phyloP scores from a whole-genome alignment of 192 early-diverging fungal genomes.

The Gonapodya sp. region DNA sequence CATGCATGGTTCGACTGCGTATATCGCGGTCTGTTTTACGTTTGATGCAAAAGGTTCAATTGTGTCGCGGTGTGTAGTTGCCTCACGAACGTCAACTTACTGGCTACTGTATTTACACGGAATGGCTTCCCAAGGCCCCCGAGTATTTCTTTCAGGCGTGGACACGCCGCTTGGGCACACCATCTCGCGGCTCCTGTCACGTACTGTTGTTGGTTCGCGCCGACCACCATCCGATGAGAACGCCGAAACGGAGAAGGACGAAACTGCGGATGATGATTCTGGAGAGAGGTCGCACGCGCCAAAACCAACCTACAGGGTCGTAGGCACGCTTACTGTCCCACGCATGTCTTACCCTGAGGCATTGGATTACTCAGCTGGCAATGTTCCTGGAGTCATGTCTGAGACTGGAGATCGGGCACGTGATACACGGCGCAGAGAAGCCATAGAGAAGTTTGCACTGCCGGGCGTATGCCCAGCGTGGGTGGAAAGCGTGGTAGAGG shows the following conservation, averaged over 20 bases:
- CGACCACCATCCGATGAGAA: conserved; percentile 18
- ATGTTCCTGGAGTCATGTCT: conserved; percentile 29
- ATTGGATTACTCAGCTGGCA: conserved; percentile 2
- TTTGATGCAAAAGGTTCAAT: too few species aligned
- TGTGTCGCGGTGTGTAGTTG: too few species aligned
- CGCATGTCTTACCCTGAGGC: conserved; percentile 7
- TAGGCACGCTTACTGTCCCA: conserved; percentile 28
- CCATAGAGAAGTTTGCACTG: conserved; percentile 45
- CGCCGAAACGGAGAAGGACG: conserved; percentile 21
- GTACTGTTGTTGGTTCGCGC: conserved; percentile 33
- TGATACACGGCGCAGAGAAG: conserved; percentile 34
- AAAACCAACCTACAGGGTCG: conserved; percentile 33
- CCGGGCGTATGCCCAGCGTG: conserved; percentile 29
- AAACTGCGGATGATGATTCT: conserved; percentile 25
- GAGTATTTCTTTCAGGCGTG: conserved; percentile 39
- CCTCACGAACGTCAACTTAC: too few species aligned
- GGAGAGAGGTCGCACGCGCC: conserved; percentile 1
- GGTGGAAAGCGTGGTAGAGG: conserved; percentile 31
- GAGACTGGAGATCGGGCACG: conserved; percentile 47
- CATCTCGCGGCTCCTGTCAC: conserved; percentile 33
- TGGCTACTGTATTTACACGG: too few species aligned
- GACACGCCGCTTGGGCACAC: conserved; percentile 46
- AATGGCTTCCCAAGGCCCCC: too few species aligned
- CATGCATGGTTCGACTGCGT: too few species aligned
- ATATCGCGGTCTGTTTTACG: too few species aligned